phyloP scores from a whole-genome alignment of 2,329 filamentous ascomycete genomes.

The Monosporascus sp. region DNA sequence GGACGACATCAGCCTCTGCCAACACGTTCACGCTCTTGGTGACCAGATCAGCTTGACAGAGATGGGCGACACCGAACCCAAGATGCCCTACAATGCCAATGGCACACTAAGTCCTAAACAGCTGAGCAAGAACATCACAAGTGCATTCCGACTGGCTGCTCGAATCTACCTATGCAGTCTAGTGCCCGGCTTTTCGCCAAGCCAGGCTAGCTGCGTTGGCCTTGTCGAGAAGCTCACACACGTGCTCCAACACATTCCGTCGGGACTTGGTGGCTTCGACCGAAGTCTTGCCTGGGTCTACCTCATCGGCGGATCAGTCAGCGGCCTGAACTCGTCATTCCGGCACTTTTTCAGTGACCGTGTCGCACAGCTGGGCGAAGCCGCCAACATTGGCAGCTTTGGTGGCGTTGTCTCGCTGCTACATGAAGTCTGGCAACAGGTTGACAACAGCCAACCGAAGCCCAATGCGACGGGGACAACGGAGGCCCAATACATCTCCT shows the following conservation, averaged over 20 bases:
- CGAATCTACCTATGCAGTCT: conserved; percentile 96
- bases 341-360: conserved; percentile 74
- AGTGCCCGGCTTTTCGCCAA: conserved; percentile 79
- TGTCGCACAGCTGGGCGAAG: conserved; percentile 66
- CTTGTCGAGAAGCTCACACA: conserved; percentile 74
- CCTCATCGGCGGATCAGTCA: conserved; percentile 78
- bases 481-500: conserved; percentile 70
- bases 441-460: conserved; percentile 47
- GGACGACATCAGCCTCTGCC: conserved; percentile 80
- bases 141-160: conserved; percentile 84
- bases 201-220: conserved; percentile 66
- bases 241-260: conserved; percentile 75
- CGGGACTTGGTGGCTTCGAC: conserved; percentile 78
- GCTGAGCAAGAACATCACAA: conserved; percentile 81
- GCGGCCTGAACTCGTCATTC: conserved; percentile 67
- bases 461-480: conserved; percentile 30
- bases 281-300: conserved; percentile 90
- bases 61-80: conserved; percentile 51
- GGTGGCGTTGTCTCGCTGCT: conserved; percentile 76
- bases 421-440: conserved; percentile 78
- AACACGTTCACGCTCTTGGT: conserved; percentile 83
- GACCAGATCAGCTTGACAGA: conserved; percentile 83
- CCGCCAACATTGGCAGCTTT: conserved; percentile 77
- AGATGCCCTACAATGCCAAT: conserved; percentile 59
- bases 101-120: conserved; percentile 77